Base-by-base conservation (phyloP, 2,329 filamentous ascomycete genomes). In the Fusarium coffeatum region DNA sequence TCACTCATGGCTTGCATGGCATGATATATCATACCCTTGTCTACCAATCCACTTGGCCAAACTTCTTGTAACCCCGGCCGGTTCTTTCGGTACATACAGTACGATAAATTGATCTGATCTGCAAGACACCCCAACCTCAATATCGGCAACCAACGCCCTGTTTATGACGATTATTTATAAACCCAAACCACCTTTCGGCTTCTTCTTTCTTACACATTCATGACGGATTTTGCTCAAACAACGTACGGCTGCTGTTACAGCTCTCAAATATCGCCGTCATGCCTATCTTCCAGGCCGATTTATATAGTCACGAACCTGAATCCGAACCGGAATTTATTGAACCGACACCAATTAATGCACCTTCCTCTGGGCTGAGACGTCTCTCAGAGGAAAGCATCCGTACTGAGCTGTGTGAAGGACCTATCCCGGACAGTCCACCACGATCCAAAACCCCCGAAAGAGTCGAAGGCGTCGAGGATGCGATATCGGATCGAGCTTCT, bases 401-500 rank as follows among this genome's bases (percentile, higher is more conserved):
- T 23, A 88, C 87, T 27, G 88, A 90, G 30, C 79, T 90, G 12
- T 89, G 88, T 72, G 88, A 90, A 58, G 88, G 87, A 0, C 87
- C 83, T 2, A 47, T 89, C 18, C 78, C 77, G 27, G 84, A 86
- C 47, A 83, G 79, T 50, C 82, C 82, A 18, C 65, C 56, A 27
- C 71, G 60, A 32, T 69, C 78, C 12, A 46, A 64, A 25, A 72
- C 69, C 15, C 73, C 74, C 9, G 68, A 64, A 18, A 64, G 47
- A 55, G 59, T 27, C 32, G 72, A 77, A 25, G 72, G 74, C 50
- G 74, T 75, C 48, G 76, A 75, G 18, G 64, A 62, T 27, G 74
- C 81, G 15, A 84, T 83, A 37, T 85, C 84, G 20, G 89, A 93
- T 78, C 87, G 94, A 69, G 89, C 89, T 60, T 91, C 94, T 79